phyloP scores from a whole-genome alignment of 441 rosid genomes.

The Pelargonium hybrid region DNA sequence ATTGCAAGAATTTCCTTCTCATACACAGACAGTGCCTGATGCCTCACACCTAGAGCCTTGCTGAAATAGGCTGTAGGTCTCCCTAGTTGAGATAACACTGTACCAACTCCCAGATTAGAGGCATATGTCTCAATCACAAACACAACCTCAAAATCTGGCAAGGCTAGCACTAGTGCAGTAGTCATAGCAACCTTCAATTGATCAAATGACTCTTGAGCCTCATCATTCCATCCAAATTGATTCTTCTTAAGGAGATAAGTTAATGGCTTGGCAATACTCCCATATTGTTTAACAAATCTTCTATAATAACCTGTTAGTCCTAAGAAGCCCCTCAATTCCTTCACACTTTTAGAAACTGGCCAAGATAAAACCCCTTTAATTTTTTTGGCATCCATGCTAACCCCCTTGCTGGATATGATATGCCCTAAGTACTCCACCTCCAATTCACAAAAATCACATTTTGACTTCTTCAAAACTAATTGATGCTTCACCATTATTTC shows the following conservation, averaged over 20 bases:
- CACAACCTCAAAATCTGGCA: background rate
- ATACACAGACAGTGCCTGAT: background rate
- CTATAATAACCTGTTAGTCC: background rate
- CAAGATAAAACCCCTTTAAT: background rate
- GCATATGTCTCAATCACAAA: background rate
- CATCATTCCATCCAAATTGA: background rate
- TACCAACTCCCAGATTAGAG: background rate
- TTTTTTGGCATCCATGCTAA: background rate
- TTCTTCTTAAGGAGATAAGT: background rate
- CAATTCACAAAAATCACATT: background rate
- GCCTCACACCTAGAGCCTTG: background rate
- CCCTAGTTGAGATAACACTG: background rate
- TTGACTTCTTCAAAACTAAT: background rate
- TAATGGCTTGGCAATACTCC: background rate
- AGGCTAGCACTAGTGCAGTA: background rate
- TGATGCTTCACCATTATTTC: background rate
- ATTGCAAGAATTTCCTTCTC: background rate
- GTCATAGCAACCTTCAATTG: background rate
- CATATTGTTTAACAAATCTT: background rate
- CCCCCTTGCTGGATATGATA: background rate
- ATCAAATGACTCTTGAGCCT: background rate
- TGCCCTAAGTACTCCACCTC: constrained; percentile 9
- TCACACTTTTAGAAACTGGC: background rate
- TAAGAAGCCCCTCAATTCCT: background rate
- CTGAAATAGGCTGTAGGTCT: background rate